Percentiles rank a stretch among this genome's conserved stretches.
Conservation (phyloP, 768 basidiomycete species). For the Boletus fagicola region DNA sequence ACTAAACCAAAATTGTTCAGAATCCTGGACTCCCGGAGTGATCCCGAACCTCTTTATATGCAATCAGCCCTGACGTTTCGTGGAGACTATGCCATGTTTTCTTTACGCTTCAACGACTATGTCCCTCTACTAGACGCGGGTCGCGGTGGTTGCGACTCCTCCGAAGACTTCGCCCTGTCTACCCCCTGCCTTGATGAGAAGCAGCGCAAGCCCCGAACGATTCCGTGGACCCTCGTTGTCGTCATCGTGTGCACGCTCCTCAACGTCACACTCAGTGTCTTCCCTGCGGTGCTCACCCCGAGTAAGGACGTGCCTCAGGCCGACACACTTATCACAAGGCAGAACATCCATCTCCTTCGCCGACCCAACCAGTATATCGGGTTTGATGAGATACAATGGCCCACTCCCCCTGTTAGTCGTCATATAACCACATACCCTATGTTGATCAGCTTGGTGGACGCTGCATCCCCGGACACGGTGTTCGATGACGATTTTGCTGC, state of each 20-base stretch:
- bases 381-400: slow-evolving; percentile 6
- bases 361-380: slow-evolving; percentile 14
- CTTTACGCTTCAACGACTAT: no score
- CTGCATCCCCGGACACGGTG: slow-evolving; percentile 6
- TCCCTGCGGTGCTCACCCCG: not conserved
- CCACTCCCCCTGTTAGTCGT: not conserved
- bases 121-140: no score
- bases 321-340: slow-evolving; percentile 3
- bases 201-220: not conserved
- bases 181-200: not conserved
- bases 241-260: slow-evolving; percentile 7
- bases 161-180: not conserved
- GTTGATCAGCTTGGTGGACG: slow-evolving; percentile 10
- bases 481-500: slow-evolving; percentile 7
- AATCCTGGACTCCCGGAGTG: no score
- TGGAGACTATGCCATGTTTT: no score
- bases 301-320: not conserved
- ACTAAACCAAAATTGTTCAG: no score
- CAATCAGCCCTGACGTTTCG: no score
- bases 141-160: no score
- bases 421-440: slow-evolving; percentile 7
- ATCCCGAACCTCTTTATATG: no score
- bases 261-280: slow-evolving; percentile 4
- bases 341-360: slow-evolving; percentile 9
- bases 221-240: slow-evolving; percentile 6